Evolutionary conservation across 164 flowering plant species (phyloP), one percentile per base, ranked within the genome.

Genomic region (Piper longum): DNA sequence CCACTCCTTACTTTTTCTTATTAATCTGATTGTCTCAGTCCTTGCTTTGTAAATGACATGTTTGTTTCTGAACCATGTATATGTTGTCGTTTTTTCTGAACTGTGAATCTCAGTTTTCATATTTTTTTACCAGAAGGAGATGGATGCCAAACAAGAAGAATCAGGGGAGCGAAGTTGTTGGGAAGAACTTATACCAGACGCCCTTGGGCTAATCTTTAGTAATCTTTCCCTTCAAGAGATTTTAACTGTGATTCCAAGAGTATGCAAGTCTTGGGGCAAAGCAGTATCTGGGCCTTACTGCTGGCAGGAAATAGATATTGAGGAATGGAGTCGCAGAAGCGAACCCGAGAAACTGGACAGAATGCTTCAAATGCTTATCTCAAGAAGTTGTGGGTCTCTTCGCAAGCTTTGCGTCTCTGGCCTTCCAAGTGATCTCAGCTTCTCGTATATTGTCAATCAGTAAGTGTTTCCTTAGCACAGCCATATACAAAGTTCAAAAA

Each of bases 301-400:
- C 67, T 92, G 98, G 98, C 93, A 86, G 74, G 91, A 92, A 79
- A 86, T 89, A 5, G 87, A 92, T 74, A 85, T 92, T 66, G 87
- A 82, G 66, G 88, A 83, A 52, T 89, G 96, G 95, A 82, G 95
- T 62, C 65, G 39, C 3, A 48, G 67, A 0, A 65, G 77, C 62
- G 60, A 62, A 5, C 81, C 80, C 4, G 75, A 81, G 41, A 71
- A 67, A 7, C 43, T 82, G 7, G 84, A 84, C 65, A 71, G 73
- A 18, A 84, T 88, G 89, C 75, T 88, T 60, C 69, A 69, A 62
- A 74, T 84, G 84, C 78, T 88, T 60, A 67, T 88, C 16, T 56
- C 66, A 5, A 75, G 89, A 72, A 85, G 91, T 69, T 55, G 70
- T 14, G 85, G 89, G 6, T 84, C 89, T 3, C 76, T 82, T 1